A percentile compares a stretch with the other conserved stretches of the same genome.
Conservation (phyloP, 2,329 filamentous ascomycete genomes). For the Colletotrichum gigasporum region DNA sequence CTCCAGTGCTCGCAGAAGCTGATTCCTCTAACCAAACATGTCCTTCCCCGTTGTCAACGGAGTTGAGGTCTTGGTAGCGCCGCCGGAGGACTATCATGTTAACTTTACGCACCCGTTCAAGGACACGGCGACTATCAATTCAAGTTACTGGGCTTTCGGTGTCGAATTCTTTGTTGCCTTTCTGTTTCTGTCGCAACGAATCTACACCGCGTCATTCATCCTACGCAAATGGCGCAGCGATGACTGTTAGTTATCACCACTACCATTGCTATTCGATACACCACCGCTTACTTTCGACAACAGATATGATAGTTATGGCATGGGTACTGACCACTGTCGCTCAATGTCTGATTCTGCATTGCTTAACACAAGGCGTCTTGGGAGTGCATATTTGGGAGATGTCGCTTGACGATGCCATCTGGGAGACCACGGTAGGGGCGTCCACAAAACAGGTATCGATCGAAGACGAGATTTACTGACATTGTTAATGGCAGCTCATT, state of each 20-base stretch:
- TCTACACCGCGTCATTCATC: slow-evolving; percentile 39
- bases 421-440: neutral
- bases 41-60: slow-evolving; percentile 6
- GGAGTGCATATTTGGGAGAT: slow-evolving; percentile 31
- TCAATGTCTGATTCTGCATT: neutral
- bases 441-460: neutral
- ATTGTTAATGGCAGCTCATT: neutral
- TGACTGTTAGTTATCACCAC: slow-evolving; percentile 27
- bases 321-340: neutral
- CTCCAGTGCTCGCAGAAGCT: neutral
- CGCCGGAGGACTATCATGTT: slow-evolving; percentile 34
- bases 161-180: slow-evolving; percentile 27
- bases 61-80: neutral
- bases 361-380: neutral
- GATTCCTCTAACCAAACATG: neutral
- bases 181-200: slow-evolving; percentile 30
- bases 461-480: neutral
- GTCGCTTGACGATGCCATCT: slow-evolving; percentile 1
- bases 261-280: too few relatives aligned
- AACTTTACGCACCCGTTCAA: slow-evolving; percentile 35
- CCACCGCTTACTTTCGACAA: neutral
- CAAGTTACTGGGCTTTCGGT: slow-evolving; percentile 32
- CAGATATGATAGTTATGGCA: neutral
- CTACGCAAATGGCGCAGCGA: slow-evolving; percentile 31
- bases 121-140: slow-evolving; percentile 16